Evolutionary conservation across 2,329 filamentous ascomycete species (phyloP).

Genomic region (Hyphodiscus sp.): DNA sequence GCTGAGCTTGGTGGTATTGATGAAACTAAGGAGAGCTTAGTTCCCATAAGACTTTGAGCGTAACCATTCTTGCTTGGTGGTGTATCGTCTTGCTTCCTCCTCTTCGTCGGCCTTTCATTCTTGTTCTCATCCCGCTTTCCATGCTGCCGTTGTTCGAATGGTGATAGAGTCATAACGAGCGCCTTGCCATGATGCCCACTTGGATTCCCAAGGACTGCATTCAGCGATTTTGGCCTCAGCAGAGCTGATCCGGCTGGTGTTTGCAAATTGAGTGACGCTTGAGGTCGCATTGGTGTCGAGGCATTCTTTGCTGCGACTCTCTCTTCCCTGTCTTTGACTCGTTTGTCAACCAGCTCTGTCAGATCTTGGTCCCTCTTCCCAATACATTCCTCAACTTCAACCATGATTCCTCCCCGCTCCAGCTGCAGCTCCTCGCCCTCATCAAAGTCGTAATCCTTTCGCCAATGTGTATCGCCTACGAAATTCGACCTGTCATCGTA

Average conservation of each 20-base stretch:
- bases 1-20: constrained; percentile 28
- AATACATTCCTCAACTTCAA: constrained; percentile 74
- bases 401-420: constrained; percentile 67
- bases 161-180: constrained; percentile 50
- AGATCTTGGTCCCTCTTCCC: constrained; percentile 72
- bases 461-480: constrained; percentile 81
- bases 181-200: constrained; percentile 59
- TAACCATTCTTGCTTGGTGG: constrained; percentile 42
- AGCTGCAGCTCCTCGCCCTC: constrained; percentile 79
- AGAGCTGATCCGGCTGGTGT: constrained; percentile 36
- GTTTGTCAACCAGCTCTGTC: constrained; percentile 66
- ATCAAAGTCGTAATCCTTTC: constrained; percentile 57
- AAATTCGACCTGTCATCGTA: constrained; percentile 77
- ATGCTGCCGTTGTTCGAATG: constrained; percentile 53
- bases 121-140: constrained; percentile 11
- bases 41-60: constrained; percentile 45
- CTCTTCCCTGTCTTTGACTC: constrained; percentile 48
- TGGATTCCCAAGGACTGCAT: constrained; percentile 53
- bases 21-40: constrained; percentile 35
- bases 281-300: constrained; percentile 26
- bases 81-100: constrained; percentile 33
- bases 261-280: constrained; percentile 13
- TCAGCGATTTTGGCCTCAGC: constrained; percentile 50
- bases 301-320: constrained; percentile 33
- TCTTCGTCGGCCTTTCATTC: constrained; percentile 34